Evolutionary conservation across 805 yeast species (phyloP).

Genomic region (Lipomyces japonicus): DNA sequence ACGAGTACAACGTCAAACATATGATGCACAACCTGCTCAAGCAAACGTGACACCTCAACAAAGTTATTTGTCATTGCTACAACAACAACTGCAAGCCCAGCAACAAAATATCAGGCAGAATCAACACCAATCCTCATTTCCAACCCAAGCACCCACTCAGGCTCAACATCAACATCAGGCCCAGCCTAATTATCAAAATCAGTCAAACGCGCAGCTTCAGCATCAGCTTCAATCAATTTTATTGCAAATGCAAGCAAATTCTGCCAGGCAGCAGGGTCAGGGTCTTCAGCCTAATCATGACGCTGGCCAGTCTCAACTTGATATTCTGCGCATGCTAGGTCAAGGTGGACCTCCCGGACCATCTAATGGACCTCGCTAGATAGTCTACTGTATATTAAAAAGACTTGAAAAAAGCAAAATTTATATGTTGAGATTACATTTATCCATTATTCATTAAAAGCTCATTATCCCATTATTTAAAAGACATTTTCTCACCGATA

Average conservation of each 20-base stretch:
- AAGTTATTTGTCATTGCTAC: constrained; percentile 3
- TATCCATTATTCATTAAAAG: not conserved
- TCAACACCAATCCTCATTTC: constrained; percentile 10
- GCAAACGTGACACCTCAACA: not conserved
- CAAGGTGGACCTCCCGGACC: constrained; percentile 6
- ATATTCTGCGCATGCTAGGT: constrained; percentile 16
- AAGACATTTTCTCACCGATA: not conserved
- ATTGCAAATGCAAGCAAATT: constrained; percentile 18
- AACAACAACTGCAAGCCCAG: constrained; percentile 14
- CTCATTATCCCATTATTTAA: not conserved
- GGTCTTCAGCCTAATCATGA: constrained; percentile 8
- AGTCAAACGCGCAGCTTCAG: constrained; percentile 18
- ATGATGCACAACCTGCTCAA: constrained; percentile 1
- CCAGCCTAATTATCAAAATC: constrained; percentile 11
- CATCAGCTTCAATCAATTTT: constrained; percentile 19
- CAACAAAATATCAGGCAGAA: constrained; percentile 4
- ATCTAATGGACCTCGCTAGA: not conserved
- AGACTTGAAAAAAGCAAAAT: not conserved
- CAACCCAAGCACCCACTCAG: constrained; percentile 8
- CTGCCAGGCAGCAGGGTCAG: not conserved
- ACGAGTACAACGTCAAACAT: constrained; percentile 3
- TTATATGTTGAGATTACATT: not conserved
- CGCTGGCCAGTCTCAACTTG: constrained; percentile 24
- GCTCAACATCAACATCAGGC: constrained; percentile 10
- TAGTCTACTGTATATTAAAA: not conserved